Evolutionary conservation across 75 land plant species (phyloP).

Genomic region (Gnetum montanum): DNA sequence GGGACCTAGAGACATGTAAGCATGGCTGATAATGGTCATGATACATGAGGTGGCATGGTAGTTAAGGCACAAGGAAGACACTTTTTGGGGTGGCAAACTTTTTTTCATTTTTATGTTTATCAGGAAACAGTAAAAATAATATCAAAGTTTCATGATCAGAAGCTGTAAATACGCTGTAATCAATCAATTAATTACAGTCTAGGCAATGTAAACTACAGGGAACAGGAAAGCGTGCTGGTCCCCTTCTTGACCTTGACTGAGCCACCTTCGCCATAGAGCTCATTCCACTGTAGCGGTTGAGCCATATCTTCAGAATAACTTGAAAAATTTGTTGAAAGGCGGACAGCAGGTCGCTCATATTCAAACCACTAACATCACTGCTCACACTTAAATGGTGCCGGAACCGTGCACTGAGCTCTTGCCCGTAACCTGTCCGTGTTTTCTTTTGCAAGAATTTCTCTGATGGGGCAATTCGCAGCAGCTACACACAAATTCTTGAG

Average conservation of each 20-base stretch:
- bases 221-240: slow-evolving; percentile 61
- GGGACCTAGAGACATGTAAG: no score
- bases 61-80: no score
- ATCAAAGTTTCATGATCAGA: not conserved
- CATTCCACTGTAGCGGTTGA: slow-evolving; percentile 70
- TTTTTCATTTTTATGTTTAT: no score
- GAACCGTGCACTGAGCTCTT: not conserved
- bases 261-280: slow-evolving; percentile 78
- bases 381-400: slow-evolving; percentile 7
- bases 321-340: slow-evolving; percentile 28
- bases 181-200: not conserved
- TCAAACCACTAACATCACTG: slow-evolving; percentile 12
- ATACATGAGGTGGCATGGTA: no score
- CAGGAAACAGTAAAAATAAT: no score
- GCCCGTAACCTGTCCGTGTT: slow-evolving; percentile 46
- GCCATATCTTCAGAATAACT: slow-evolving; percentile 59
- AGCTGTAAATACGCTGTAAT: not conserved
- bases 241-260: slow-evolving; percentile 59
- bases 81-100: no score
- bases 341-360: slow-evolving; percentile 15
- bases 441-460: slow-evolving; percentile 79
- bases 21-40: no score
- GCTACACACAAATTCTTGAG: slow-evolving; percentile 89
- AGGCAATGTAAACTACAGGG: slow-evolving; percentile 37
- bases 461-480: slow-evolving; percentile 81